These are phyloP conservation scores for Cinchona pubescens DNA, from an alignment of 257 asterid genomes.

Conservation along the genomic window DNA sequence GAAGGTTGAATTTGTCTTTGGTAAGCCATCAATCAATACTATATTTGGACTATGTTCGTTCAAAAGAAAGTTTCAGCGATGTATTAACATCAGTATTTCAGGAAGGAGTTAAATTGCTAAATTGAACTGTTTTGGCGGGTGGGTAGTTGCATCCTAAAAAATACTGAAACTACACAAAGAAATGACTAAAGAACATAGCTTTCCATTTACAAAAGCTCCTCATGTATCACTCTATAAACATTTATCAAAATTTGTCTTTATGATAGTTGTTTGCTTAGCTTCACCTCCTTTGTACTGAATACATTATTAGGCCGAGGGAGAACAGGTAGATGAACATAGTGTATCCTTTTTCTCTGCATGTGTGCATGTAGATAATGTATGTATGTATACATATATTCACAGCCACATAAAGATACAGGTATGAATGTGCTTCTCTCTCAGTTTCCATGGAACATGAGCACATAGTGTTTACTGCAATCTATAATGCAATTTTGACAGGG, in stretches of 20 bases:
- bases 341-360: not conserved
- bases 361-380: no score
- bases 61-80: conserved; percentile 4
- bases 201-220: no score
- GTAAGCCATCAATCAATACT: conserved; percentile 36
- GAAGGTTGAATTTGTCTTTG: conserved; percentile 77
- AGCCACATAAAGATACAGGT: no score
- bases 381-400: no score
- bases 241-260: not conserved
- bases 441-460: not conserved
- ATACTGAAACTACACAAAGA: not conserved
- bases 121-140: no score
- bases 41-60: not conserved
- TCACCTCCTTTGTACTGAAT: not conserved
- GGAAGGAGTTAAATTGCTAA: no score
- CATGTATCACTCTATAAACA: not conserved
- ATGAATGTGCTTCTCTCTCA: not conserved
- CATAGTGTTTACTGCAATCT: not conserved
- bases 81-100: not conserved
- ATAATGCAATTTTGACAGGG: no score
- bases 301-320: not conserved
- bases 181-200: not conserved
- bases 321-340: not conserved
- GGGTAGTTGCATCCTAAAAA: no score
- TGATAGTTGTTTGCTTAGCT: not conserved